These are phyloP conservation scores for Cercospora sojina DNA, from an alignment of 2,329 filamentous ascomycete species.

Conservation along the genomic window DNA sequence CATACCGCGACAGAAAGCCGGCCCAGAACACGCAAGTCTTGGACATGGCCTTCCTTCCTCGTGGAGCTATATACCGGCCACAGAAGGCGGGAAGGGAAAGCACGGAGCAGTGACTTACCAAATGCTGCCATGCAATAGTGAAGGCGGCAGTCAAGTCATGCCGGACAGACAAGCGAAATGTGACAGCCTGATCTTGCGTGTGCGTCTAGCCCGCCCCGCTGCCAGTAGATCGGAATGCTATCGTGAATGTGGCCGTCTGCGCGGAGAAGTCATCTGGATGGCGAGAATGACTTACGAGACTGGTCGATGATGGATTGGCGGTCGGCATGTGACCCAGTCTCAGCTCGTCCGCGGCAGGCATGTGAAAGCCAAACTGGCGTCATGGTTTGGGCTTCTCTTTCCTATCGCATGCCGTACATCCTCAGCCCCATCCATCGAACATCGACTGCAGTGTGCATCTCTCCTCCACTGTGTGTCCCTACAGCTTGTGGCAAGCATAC, in stretches of 20 bases:
- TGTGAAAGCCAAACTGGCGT: constrained; percentile 15
- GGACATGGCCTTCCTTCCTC: background rate
- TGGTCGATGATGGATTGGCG: background rate
- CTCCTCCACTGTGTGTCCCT: background rate
- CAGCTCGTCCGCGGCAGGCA: constrained; percentile 6
- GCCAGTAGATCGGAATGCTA: background rate
- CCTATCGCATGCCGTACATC: constrained; percentile 4
- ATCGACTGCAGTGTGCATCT: background rate
- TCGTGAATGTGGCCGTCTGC: constrained; percentile 6
- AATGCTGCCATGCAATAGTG: constrained; percentile 27
- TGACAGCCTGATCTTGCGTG: constrained; percentile 9
- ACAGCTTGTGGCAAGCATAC: background rate
- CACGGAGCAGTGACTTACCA: constrained; percentile 19
- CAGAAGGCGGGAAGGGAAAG: background rate
- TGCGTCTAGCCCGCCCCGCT: background rate
- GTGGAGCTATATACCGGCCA: background rate
- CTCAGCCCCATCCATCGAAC: background rate
- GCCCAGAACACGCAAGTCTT: constrained; percentile 7
- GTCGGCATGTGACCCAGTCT: constrained; percentile 9
- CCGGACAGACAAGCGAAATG: constrained; percentile 11
- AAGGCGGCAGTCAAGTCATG: constrained; percentile 15
- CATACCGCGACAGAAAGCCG: constrained; percentile 6
- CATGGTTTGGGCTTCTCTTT: background rate
- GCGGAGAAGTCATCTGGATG: constrained; percentile 3
- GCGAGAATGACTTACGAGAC: background rate